Percentiles rank a stretch among this genome's conserved stretches.
phyloP scores from a whole-genome alignment of 2,329 filamentous ascomycete genomes.

The Clonostachys solani region DNA sequence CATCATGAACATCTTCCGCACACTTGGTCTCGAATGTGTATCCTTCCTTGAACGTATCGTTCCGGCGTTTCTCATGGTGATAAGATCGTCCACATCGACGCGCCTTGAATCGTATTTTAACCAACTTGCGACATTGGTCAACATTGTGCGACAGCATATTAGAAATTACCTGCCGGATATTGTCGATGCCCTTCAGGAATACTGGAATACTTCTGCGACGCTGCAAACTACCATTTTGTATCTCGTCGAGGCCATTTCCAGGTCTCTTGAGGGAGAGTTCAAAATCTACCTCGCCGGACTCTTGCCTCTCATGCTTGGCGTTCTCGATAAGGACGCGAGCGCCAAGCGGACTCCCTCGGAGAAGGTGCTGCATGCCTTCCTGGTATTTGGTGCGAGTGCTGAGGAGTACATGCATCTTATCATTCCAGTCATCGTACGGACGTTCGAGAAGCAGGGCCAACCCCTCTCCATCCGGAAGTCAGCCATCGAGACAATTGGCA shows the following conservation, averaged over 20 bases:
- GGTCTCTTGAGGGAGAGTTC: conserved; percentile 94
- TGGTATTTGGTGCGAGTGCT: conserved; percentile 91
- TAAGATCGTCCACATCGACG: conserved; percentile 71
- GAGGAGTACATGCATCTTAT: conserved; percentile 99
- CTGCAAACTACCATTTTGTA: conserved; percentile 89
- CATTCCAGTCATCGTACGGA: conserved; percentile 87
- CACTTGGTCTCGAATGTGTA: conserved; percentile 91
- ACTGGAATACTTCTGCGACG: conserved; percentile 77
- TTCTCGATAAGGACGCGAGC: conserved; percentile 81
- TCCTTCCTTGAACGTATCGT: conserved; percentile 92
- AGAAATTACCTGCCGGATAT: conserved; percentile 85
- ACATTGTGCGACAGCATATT: conserved; percentile 95
- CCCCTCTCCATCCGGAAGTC: conserved; percentile 76
- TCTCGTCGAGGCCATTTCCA: conserved; percentile 88
- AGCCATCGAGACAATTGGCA: conserved; percentile 91
- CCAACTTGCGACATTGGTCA: conserved; percentile 87
- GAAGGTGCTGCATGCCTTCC: conserved; percentile 87
- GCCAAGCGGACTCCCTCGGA: conserved; percentile 78
- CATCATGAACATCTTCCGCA: conserved; percentile 98
- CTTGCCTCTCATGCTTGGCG: conserved; percentile 88
- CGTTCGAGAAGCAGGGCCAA: conserved; percentile 86
- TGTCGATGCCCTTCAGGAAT: conserved; percentile 80
- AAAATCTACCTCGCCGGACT: conserved; percentile 90
- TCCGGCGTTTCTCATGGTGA: conserved; percentile 87
- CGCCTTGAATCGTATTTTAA: conserved; percentile 96